Evolutionary conservation across 2,329 filamentous ascomycete species (phyloP), one percentile per base, ranked within the genome.

Genomic region (Hypocreales sp.): DNA sequence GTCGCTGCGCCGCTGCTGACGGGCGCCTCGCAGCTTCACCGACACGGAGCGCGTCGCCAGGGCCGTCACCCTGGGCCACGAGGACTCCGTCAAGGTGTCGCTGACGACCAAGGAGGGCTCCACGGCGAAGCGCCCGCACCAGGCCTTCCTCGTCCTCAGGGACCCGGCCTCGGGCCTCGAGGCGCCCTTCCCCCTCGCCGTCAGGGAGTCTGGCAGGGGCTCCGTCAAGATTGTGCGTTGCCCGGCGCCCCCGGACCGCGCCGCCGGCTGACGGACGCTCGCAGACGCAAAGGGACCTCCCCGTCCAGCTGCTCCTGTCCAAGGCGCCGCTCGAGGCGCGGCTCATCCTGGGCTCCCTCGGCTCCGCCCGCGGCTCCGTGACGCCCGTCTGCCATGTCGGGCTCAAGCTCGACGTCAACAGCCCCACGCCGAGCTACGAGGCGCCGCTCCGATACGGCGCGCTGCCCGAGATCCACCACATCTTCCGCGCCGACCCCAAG

Each of bases 131-230:
- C 73, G 80, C 38, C 83, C 90, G 41, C 90, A 98, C 55, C 90
- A 98, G 56, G 84, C 84, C 5, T 94, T 94, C 60, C 64, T 98
- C 29, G 65, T 90, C 11, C 56, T 98, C 31, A 75, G 71, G 41
- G 84, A 95, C 7, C 18, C 18, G 41, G 59, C 64, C 9, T 76
- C 74, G 8, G 82, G 81, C 20, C 62, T 98, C 25, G 86, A 95
- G 53, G 76, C 84, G 15, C 84, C 86, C 1, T 93, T 87, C 44
- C 73, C 84, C 2, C 65, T 98, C 41, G 75, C 60, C 8, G 60
- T 92, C 25, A 93, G 92, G 60, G 80, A 90, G 8, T 83, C 66
- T 43, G 90, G 90, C 39, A 93, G 93, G 58, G 83, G 71, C 14
- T 75, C 74, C 30, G 64, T 93, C 18, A 79, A 92, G 41, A 60